phyloP scores from a whole-genome alignment of 2,329 filamentous ascomycete genomes.

The Boeremia exigua region DNA sequence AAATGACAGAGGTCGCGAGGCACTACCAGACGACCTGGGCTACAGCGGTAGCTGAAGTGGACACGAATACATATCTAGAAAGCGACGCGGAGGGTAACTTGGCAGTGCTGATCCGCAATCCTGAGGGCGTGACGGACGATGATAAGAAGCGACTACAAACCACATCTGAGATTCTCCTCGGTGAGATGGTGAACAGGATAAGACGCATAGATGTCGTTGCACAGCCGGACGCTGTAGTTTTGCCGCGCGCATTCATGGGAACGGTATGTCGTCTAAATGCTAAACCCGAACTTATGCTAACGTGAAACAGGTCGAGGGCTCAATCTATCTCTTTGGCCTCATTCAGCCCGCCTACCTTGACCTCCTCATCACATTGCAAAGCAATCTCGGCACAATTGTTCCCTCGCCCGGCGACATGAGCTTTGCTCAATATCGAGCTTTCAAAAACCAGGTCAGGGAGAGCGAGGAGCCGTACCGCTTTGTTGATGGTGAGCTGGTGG shows the following conservation, averaged over 20 bases:
- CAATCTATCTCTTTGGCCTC: slow-evolving; percentile 85
- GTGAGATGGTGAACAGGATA: slow-evolving; percentile 93
- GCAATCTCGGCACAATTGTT: slow-evolving; percentile 69
- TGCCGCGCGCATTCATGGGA: slow-evolving; percentile 84
- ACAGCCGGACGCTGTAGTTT: slow-evolving; percentile 69
- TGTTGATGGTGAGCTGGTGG: slow-evolving; percentile 89
- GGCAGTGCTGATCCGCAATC: slow-evolving; percentile 76
- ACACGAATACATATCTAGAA: slow-evolving; percentile 77
- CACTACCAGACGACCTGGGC: slow-evolving; percentile 84
- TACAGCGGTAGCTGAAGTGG: slow-evolving; percentile 77
- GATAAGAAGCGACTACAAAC: slow-evolving; percentile 74
- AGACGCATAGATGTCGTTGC: slow-evolving; percentile 73
- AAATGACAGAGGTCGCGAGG: slow-evolving; percentile 74
- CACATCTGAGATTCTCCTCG: slow-evolving; percentile 81
- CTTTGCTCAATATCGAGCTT: slow-evolving; percentile 83
- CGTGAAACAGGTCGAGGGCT: slow-evolving; percentile 75
- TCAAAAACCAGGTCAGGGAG: slow-evolving; percentile 73
- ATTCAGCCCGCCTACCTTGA: slow-evolving; percentile 77
- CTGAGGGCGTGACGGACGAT: slow-evolving; percentile 73
- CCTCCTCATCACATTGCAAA: slow-evolving; percentile 81
- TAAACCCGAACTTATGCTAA: slow-evolving; percentile 14
- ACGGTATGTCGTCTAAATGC: slow-evolving; percentile 67
- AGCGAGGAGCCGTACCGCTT: slow-evolving; percentile 82
- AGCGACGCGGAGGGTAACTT: slow-evolving; percentile 89
- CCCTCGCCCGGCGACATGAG: slow-evolving; percentile 73